These are phyloP conservation scores for Phytopythium helicoides DNA, from an alignment of 352 stramenopile genomes.

Conservation along the genomic window DNA sequence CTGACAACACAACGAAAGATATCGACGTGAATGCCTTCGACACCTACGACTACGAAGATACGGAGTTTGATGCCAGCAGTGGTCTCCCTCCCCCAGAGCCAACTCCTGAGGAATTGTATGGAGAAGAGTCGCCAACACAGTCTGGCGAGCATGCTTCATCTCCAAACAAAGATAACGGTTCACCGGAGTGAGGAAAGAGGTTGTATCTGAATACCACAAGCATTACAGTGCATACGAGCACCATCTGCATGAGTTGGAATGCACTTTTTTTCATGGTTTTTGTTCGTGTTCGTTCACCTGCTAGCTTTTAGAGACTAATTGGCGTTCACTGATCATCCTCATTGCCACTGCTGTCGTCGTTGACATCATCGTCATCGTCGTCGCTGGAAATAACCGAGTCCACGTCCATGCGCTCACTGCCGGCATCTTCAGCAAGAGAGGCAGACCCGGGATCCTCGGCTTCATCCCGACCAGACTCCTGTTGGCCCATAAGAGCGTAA, in stretches of 20 bases:
- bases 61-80: conserved; percentile 13
- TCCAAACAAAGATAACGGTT: too few relatives aligned
- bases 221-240: too few relatives aligned
- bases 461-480: conserved; percentile 51
- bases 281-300: too few relatives aligned
- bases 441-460: conserved; percentile 19
- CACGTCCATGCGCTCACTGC: conserved; percentile 23
- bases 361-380: conserved; percentile 23
- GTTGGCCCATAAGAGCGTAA: conserved; percentile 81
- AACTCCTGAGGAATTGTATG: conserved; percentile 3
- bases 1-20: neutral
- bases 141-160: neutral
- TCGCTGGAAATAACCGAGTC: conserved; percentile 10
- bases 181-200: too few relatives aligned
- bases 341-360: conserved; percentile 33
- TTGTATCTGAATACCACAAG: too few relatives aligned
- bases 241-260: too few relatives aligned
- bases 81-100: conserved; percentile 16
- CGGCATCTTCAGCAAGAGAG: conserved; percentile 33
- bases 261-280: too few relatives aligned
- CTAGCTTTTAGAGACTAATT: too few relatives aligned
- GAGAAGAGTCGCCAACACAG: neutral
- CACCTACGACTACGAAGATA: conserved; percentile 16
- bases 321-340: conserved; percentile 13
- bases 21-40: conserved; percentile 25